Evolutionary conservation across 2,329 filamentous ascomycete species (phyloP), one percentile per base, ranked within the genome.

Genomic region (Penicillium thymicola): DNA sequence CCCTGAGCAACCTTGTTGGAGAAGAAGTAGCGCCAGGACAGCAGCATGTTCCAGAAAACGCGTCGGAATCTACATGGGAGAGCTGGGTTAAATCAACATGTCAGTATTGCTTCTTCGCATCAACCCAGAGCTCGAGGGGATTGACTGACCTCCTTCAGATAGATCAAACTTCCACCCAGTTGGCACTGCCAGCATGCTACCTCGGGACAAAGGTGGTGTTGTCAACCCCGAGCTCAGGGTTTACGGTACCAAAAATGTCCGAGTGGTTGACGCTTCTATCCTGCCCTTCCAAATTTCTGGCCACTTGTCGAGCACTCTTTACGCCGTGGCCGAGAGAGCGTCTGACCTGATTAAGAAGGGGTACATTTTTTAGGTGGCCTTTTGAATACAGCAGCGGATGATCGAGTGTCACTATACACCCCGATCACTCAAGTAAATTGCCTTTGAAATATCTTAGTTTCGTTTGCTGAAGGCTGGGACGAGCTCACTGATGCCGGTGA

Each of bases 241-340:
- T 10, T 70, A 73, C 58, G 70, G 71, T 8, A 73, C 72, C 2
- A 62, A 55, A 30, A 74, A 74, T 55, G 62, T 74, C 5, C 63
- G 70, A 4, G 70, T 74, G 1, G 58, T 71, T 5, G 72, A 74
- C 58, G 71, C 72, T 27, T 73, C 70, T 50, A 60, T 71, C 28
- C 50, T 69, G 23, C 70, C 70, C 2, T 65, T 69, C 42, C 66
- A 71, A 47, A 40, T 71, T 13, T 67, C 64, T 55, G 70, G 68
- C 3, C 69, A 73, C 50, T 54, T 71, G 51, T 59, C 60, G 25
- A 68, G 65, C 45, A 71, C 68, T 2, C 54, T 73, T 21, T 73
- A 73, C 54, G 69, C 67, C 0, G 60, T 72, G 23, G 68, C 70
- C 1, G 71, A 74, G 43, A 64, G 55, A 48, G 67, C 65, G 10